Base-by-base conservation (phyloP, 2,329 filamentous ascomycete species). In the Monosporascus ibericus region DNA sequence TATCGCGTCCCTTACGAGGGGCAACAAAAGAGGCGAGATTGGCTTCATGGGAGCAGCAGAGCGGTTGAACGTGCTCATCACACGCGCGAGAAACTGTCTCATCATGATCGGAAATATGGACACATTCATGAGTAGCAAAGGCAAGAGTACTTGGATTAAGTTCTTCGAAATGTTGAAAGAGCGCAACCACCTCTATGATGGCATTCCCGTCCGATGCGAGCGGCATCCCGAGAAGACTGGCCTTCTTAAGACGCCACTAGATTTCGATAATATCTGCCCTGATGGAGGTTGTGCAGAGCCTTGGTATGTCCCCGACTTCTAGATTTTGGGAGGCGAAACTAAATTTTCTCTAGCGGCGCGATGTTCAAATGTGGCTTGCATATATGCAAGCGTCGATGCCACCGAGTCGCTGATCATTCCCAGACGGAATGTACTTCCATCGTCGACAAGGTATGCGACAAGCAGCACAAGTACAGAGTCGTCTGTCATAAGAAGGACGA, bases 91-190 rank as follows among this genome's bases (percentile, higher is more conserved):
- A 1, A 71, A 87, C 50, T 79, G 73, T 0, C 64, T 91, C 15
- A 78, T 90, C n/a, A 72, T 92, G 57, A 79, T 90, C 44, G 86
- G 87, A 0, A 89, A 89, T 60, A 76, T 82, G 51, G 68, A 79
- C 0, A 91, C 87, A 0, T 90, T 90, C 57, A 75, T 81, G 60
- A 70, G 72, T 2, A 80, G 77, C 57, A 85, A 84, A 60, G 84
- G 84, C 1, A 74, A 72, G 39, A 65, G 71, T 0, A 67, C 78
- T 0, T 90, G 86, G 86, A 57, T 57, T 0, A 73, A 73, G 0
- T 78, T 88, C 22, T 79, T 90, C 39, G 67, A 80, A 0, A 62
- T 75, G 0, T 59, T 91, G 20, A 81, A 79, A 48, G 58, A 69
- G 0, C 71, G 75, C 1, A 69, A 71, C 15, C 42, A 25, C 17